Evolutionary conservation across 2,329 filamentous ascomycete species (phyloP).

Genomic region (Rhynchosporium secalis): DNA sequence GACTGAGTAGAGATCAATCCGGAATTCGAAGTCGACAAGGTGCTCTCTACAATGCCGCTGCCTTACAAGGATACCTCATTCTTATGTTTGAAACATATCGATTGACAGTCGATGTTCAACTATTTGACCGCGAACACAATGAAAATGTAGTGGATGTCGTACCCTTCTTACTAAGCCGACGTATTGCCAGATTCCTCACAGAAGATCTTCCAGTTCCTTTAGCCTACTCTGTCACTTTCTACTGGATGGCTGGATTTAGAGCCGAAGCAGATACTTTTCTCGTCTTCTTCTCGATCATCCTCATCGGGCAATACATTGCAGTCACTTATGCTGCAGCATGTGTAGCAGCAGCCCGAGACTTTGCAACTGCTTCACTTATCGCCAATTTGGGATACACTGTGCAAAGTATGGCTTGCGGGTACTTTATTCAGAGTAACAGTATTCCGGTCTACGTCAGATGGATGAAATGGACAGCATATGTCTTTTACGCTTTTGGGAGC

Average conservation of each 20-base stretch:
- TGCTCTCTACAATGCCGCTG: conserved; percentile 69
- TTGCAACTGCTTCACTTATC: conserved; percentile 69
- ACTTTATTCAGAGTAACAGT: conserved; percentile 71
- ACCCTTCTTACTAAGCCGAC: conserved; percentile 68
- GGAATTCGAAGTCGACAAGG: conserved; percentile 75
- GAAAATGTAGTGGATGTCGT: conserved; percentile 71
- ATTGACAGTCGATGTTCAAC: conserved; percentile 70
- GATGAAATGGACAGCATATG: conserved; percentile 68
- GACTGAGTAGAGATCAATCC: conserved; percentile 63
- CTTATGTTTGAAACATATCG: conserved; percentile 76
- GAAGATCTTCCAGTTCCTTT: conserved; percentile 74
- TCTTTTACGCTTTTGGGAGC: conserved; percentile 70
- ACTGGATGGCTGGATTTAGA: conserved; percentile 77
- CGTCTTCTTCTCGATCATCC: conserved; percentile 66
- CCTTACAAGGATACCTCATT: conserved; percentile 74
- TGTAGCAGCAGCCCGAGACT: conserved; percentile 64
- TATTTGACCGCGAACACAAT: conserved; percentile 73
- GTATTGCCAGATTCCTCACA: conserved; percentile 66
- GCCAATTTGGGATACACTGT: conserved; percentile 72
- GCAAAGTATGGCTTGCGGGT: conserved; percentile 74
- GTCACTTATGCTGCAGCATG: conserved; percentile 70
- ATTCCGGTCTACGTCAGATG: conserved; percentile 78
- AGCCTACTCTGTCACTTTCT: conserved; percentile 69
- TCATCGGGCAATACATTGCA: conserved; percentile 72
- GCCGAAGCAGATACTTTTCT: conserved; percentile 65